Percentiles rank a stretch among this genome's conserved stretches.
These are phyloP conservation scores for Sutorius eximius DNA, from an alignment of 1,284 basidiomycete genomes.

Conservation along the genomic window DNA sequence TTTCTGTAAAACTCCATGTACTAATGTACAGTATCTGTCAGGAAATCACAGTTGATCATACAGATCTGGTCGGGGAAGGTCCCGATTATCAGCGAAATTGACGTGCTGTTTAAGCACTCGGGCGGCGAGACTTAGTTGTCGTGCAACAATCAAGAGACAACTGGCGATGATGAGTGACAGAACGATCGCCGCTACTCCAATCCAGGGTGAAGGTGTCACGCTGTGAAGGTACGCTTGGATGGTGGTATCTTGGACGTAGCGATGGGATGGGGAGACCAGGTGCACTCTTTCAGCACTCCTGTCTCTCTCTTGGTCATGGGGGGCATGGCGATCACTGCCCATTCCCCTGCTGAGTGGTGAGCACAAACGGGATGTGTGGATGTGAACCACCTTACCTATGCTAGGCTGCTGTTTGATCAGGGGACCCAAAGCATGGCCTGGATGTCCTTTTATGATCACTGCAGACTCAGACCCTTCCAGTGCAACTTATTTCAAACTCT, in stretches of 20 bases:
- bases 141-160: slow-evolving; percentile 20
- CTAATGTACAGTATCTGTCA: neutral
- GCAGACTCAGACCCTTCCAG: too few species aligned
- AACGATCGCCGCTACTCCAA: slow-evolving; percentile 20
- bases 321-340: slow-evolving; percentile 11
- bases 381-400: slow-evolving; percentile 1
- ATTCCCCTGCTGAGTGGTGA: slow-evolving; percentile 19
- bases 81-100: slow-evolving; percentile 24
- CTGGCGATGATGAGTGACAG: slow-evolving; percentile 24
- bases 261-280: too few species aligned
- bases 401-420: neutral
- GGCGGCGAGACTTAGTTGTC: slow-evolving; percentile 20
- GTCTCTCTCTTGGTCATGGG: slow-evolving; percentile 11
- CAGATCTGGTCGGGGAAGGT: slow-evolving; percentile 29
- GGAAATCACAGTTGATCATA: slow-evolving; percentile 31
- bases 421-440: neutral
- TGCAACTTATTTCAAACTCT: neutral
- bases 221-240: slow-evolving; percentile 1
- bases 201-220: slow-evolving; percentile 6
- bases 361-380: neutral
- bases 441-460: neutral
- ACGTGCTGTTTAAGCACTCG: slow-evolving; percentile 19
- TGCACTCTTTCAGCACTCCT: too few species aligned
- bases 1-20: neutral
- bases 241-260: too few species aligned